Conservation (phyloP, 345 rosid genomes). For the Salix arbutifolia region DNA sequence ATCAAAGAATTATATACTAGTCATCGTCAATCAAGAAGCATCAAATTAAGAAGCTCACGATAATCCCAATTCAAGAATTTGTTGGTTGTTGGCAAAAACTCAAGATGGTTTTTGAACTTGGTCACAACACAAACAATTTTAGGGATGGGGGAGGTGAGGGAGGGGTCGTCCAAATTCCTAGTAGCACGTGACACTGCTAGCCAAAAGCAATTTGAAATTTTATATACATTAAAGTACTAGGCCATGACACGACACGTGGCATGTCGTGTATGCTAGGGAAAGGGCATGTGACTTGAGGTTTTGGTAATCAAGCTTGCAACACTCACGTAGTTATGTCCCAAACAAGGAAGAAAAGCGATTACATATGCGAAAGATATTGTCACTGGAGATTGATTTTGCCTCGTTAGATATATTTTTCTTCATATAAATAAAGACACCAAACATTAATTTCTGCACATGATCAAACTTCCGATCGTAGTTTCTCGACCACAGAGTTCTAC, state of each 20-base stretch:
- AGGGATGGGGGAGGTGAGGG: too few species aligned
- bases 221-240: background rate
- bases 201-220: too few species aligned
- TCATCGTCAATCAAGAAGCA: too few species aligned
- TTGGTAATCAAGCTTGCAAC: conserved; percentile 5
- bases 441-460: background rate
- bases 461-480: background rate
- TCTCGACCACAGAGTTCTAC: background rate
- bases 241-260: conserved; percentile 6
- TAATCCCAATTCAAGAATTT: too few species aligned
- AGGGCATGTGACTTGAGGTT: conserved; percentile 38
- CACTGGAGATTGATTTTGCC: too few species aligned
- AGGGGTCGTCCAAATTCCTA: too few species aligned
- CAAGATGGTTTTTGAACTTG: too few species aligned
- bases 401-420: background rate
- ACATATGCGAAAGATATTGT: conserved; percentile 18
- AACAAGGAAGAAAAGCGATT: conserved; percentile 27
- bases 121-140: too few species aligned
- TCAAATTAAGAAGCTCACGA: too few species aligned
- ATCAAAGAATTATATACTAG: too few species aligned
- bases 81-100: too few species aligned
- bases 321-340: conserved; percentile 46
- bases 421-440: background rate
- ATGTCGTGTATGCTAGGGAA: conserved; percentile 45
- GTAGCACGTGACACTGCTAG: too few species aligned